phyloP scores from a whole-genome alignment of 306 rosid genomes.

The Amphicarpaea edgeworthii region DNA sequence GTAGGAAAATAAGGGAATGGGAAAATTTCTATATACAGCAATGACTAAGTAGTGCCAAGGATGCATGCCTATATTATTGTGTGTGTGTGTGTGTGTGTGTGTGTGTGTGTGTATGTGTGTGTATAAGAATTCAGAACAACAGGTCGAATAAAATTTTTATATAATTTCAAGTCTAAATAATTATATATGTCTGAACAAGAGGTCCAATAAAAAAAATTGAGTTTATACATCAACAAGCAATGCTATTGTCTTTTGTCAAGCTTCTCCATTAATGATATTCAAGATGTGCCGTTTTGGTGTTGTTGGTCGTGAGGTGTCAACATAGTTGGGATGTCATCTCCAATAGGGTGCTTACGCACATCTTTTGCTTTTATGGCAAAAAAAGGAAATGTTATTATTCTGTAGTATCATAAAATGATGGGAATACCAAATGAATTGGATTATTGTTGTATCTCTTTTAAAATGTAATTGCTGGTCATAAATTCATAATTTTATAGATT shows the following conservation, averaged over 20 bases:
- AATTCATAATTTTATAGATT: slow-evolving; percentile 7
- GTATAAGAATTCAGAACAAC: too few species aligned
- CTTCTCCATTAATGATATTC: too few species aligned
- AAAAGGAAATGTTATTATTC: slow-evolving; percentile 12
- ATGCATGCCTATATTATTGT: neutral
- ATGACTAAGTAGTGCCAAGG: slow-evolving; percentile 30
- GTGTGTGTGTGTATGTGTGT: too few species aligned
- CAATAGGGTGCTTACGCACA: too few species aligned
- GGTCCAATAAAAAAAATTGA: slow-evolving; percentile 11
- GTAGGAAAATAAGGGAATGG: slow-evolving; percentile 3
- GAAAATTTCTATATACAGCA: neutral
- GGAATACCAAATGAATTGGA: slow-evolving; percentile 33
- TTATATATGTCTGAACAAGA: neutral
- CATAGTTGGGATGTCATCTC: too few species aligned
- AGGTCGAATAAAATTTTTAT: too few species aligned
- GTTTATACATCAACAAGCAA: slow-evolving; percentile 9
- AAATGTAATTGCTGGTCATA: slow-evolving; percentile 29
- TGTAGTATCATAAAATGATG: slow-evolving; percentile 7
- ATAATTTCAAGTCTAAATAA: neutral
- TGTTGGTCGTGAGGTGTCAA: too few species aligned
- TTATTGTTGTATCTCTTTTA: slow-evolving; percentile 37
- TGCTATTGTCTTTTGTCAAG: too few species aligned
- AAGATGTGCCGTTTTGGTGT: too few species aligned
- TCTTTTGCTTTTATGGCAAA: too few species aligned
- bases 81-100: too few species aligned